Conservation (phyloP, 2,329 filamentous ascomycete species). For the Lasiodiplodia citricola region DNA sequence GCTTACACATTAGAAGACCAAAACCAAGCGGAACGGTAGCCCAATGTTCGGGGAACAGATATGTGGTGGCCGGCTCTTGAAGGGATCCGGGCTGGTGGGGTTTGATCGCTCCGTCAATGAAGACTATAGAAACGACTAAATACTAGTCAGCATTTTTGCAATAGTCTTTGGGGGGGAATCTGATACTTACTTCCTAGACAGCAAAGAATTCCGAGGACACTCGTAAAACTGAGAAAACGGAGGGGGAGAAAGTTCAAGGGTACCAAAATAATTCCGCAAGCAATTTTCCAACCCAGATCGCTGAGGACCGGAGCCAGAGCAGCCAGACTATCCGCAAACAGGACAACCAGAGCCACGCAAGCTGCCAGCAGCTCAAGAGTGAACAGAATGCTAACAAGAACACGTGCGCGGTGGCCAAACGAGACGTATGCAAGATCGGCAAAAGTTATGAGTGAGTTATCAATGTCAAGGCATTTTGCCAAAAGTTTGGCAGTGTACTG, state of each 20-base stretch:
- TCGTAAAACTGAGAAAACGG: conserved; percentile 84
- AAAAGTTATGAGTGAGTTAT: conserved; percentile 87
- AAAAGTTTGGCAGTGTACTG: conserved; percentile 85
- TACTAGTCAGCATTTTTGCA: background rate
- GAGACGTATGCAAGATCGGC: conserved; percentile 91
- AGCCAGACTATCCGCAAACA: conserved; percentile 93
- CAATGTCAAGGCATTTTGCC: conserved; percentile 85
- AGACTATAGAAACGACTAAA: conserved; percentile 79
- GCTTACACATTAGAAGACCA: conserved; percentile 79
- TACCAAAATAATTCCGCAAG: conserved; percentile 78
- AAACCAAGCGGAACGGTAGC: conserved; percentile 84
- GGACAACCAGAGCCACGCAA: conserved; percentile 85
- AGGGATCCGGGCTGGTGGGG: conserved; percentile 80
- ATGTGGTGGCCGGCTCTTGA: conserved; percentile 76
- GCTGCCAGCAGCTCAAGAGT: conserved; percentile 85
- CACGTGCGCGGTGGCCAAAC: conserved; percentile 80
- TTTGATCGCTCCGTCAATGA: conserved; percentile 87
- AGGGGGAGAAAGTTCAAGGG: conserved; percentile 86
- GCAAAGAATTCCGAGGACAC: conserved; percentile 88
- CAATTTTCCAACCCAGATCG: conserved; percentile 78
- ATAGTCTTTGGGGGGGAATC: background rate
- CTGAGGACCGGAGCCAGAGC: conserved; percentile 75
- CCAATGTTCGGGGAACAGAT: conserved; percentile 86
- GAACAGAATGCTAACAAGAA: conserved; percentile 85
- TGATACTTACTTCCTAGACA: conserved; percentile 79